These are phyloP conservation scores for Stachybotrys chartarum DNA, from an alignment of 2,329 filamentous ascomycete genomes.

Conservation along the genomic window DNA sequence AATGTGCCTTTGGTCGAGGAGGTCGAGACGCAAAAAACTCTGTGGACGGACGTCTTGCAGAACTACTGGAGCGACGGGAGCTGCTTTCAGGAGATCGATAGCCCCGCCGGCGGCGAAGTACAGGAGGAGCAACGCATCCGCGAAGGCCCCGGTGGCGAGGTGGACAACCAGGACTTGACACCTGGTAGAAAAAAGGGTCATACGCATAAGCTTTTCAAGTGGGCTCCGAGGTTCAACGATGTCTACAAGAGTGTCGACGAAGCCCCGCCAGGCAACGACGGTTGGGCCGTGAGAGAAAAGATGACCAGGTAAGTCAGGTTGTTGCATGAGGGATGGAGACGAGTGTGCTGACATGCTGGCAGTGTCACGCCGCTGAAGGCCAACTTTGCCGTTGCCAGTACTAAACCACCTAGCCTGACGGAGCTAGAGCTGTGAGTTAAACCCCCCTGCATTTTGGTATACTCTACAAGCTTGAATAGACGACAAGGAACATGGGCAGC, in stretches of 20 bases:
- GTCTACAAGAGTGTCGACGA: conserved; percentile 83
- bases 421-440: conserved; percentile 79
- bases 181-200: conserved; percentile 35
- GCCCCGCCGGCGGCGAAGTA: conserved; percentile 54
- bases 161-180: conserved; percentile 24
- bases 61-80: conserved; percentile 83
- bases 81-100: conserved; percentile 77
- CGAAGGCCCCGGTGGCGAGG: conserved; percentile 49
- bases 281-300: conserved; percentile 84
- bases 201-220: conserved; percentile 86
- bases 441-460: conserved; percentile 16
- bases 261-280: conserved; percentile 76
- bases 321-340: not conserved
- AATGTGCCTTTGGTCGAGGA: conserved; percentile 82
- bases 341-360: not conserved
- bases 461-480: not conserved
- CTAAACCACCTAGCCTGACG: conserved; percentile 49
- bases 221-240: conserved; percentile 81
- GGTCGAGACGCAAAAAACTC: conserved; percentile 61
- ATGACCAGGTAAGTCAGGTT: conserved; percentile 62
- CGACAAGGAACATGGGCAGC: not conserved
- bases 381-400: conserved; percentile 76
- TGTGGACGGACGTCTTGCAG: conserved; percentile 84
- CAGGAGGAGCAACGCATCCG: conserved; percentile 70
- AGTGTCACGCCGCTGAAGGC: conserved; percentile 87